phyloP scores from a whole-genome alignment of 2,329 filamentous ascomycete species.

The Lomentospora prolificans region DNA sequence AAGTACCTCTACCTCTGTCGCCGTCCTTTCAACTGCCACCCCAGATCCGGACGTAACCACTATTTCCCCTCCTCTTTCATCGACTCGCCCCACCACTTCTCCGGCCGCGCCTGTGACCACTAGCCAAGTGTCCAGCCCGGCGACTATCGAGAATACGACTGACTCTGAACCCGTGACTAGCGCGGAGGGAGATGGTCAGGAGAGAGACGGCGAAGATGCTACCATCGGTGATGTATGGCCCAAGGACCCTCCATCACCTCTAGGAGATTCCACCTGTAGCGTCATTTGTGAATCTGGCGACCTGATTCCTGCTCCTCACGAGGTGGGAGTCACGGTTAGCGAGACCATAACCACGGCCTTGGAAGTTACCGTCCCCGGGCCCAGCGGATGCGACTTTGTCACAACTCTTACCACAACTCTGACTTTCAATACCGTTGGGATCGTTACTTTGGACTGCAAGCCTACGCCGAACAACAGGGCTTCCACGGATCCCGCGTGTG shows the following conservation, averaged over 20 bases:
- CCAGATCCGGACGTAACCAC: too few relatives aligned
- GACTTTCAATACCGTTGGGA: background rate
- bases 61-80: too few relatives aligned
- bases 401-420: background rate
- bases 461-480: background rate
- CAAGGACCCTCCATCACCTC: background rate
- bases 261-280: background rate
- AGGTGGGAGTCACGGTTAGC: background rate
- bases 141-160: too few relatives aligned
- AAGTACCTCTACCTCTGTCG: background rate
- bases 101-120: too few relatives aligned
- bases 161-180: too few relatives aligned
- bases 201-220: background rate
- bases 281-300: background rate
- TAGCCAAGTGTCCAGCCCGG: too few relatives aligned
- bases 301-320: background rate
- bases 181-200: too few relatives aligned
- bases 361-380: background rate
- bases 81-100: too few relatives aligned
- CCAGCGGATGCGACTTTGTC: background rate
- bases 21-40: background rate
- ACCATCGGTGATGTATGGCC: background rate
- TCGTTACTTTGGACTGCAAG: background rate
- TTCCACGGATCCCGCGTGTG: background rate
- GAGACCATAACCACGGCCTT: background rate